phyloP scores from a whole-genome alignment of 768 basidiomycete species.

The Cytidiella melzeri region DNA sequence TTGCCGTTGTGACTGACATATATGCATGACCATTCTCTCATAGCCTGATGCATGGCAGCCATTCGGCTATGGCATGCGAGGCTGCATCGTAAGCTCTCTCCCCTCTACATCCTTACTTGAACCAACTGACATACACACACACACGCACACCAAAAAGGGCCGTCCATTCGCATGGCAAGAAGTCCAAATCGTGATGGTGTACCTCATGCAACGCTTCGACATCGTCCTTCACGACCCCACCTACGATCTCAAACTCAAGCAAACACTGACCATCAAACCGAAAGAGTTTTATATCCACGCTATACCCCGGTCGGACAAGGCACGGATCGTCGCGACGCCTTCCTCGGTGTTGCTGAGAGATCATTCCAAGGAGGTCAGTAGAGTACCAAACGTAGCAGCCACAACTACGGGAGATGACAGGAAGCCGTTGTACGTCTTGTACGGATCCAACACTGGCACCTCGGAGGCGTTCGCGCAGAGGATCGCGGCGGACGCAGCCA shows the following conservation, averaged over 20 bases:
- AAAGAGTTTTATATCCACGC: constrained; percentile 36
- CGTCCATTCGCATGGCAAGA: constrained; percentile 46
- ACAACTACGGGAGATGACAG: constrained; percentile 1
- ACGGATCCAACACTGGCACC: constrained; percentile 43
- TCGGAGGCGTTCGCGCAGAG: constrained; percentile 43
- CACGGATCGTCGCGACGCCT: constrained; percentile 8
- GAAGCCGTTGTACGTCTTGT: constrained; percentile 32
- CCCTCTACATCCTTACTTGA: background rate
- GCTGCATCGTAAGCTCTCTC: constrained; percentile 19
- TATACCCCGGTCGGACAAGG: constrained; percentile 11
- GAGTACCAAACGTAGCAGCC: constrained; percentile 13
- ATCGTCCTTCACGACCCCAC: constrained; percentile 35
- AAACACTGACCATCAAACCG: constrained; percentile 44
- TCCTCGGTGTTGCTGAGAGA: constrained; percentile 1
- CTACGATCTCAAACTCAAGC: constrained; percentile 38
- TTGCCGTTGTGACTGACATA: no score
- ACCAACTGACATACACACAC: background rate
- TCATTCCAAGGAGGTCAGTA: background rate
- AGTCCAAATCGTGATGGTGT: constrained; percentile 34
- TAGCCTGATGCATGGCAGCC: constrained; percentile 41
- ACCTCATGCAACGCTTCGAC: constrained; percentile 41
- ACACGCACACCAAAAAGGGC: constrained; percentile 19
- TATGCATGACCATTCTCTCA: background rate
- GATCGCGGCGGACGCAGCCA: constrained; percentile 32
- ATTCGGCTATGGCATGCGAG: constrained; percentile 26